phyloP scores from a whole-genome alignment of 768 basidiomycete genomes.

The Lyophyllum decastes region DNA sequence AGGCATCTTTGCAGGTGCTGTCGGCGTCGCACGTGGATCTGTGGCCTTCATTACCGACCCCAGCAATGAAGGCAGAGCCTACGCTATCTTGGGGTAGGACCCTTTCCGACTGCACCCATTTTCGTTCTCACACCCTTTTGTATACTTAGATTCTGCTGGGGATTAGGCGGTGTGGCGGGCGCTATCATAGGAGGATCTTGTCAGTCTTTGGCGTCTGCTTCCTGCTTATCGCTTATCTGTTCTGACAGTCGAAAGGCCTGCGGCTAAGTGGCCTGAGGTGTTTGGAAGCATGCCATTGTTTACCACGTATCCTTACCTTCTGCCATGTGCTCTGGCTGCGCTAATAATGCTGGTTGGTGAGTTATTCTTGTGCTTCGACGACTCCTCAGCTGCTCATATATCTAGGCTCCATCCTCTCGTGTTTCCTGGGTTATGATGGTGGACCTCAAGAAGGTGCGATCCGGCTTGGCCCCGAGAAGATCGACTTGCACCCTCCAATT shows the following conservation, averaged over 20 bases:
- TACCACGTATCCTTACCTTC: constrained; percentile 82
- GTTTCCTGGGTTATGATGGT: constrained; percentile 90
- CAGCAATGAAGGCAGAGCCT: constrained; percentile 92
- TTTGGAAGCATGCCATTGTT: constrained; percentile 73
- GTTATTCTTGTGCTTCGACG: constrained; percentile 18
- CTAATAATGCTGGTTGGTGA: constrained; percentile 72
- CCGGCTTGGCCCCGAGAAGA: constrained; percentile 79
- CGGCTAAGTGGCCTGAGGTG: constrained; percentile 78
- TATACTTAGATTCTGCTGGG: constrained; percentile 82
- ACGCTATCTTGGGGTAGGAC: constrained; percentile 82
- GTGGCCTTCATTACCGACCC: constrained; percentile 87
- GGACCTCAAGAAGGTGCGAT: constrained; percentile 88
- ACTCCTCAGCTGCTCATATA: constrained; percentile 4
- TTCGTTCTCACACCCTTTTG: neutral
- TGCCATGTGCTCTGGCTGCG: constrained; percentile 83
- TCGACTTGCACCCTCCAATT: constrained; percentile 47
- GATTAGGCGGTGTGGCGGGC: constrained; percentile 91
- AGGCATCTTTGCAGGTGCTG: constrained; percentile 90
- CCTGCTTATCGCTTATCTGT: constrained; percentile 10
- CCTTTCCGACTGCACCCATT: constrained; percentile 8
- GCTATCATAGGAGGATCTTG: constrained; percentile 84
- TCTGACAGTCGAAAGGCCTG: constrained; percentile 76
- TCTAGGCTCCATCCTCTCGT: constrained; percentile 80
- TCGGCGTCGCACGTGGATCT: constrained; percentile 91
- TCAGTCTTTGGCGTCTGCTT: constrained; percentile 38